phyloP scores from a whole-genome alignment of 2,329 filamentous ascomycete species.

The Monosporascus sp. region DNA sequence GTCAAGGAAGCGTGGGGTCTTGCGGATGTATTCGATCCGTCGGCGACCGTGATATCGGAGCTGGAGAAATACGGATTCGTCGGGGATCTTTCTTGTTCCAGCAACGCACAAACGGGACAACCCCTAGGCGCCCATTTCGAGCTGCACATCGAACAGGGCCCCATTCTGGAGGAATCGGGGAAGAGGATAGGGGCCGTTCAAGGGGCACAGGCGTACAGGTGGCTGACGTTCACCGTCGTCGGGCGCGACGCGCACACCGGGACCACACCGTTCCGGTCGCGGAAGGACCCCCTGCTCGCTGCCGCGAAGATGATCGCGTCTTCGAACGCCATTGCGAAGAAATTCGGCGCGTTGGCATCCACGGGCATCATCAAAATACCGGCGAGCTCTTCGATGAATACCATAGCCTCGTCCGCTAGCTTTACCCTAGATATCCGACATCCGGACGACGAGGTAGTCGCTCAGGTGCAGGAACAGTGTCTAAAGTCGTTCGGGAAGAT shows the following conservation, averaged over 20 bases:
- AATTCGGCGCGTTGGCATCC: slow-evolving; percentile 56
- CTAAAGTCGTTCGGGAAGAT: slow-evolving; percentile 56
- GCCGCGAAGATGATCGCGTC: slow-evolving; percentile 63
- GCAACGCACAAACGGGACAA: slow-evolving; percentile 25
- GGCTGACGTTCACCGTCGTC: slow-evolving; percentile 62
- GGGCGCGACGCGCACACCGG: slow-evolving; percentile 68
- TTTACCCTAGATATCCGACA: slow-evolving; percentile 65
- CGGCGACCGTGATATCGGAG: slow-evolving; percentile 61
- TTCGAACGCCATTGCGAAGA: slow-evolving; percentile 56
- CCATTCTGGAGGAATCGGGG: slow-evolving; percentile 59
- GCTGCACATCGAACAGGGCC: slow-evolving; percentile 80
- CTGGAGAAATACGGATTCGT: slow-evolving; percentile 68
- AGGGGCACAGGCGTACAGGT: slow-evolving; percentile 70
- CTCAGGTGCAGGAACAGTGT: slow-evolving; percentile 52
- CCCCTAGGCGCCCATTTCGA: slow-evolving; percentile 77
- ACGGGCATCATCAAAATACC: slow-evolving; percentile 66
- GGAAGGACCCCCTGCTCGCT: slow-evolving; percentile 63
- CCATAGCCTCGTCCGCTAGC: slow-evolving; percentile 61
- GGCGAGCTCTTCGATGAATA: slow-evolving; percentile 59
- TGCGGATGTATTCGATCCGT: slow-evolving; percentile 54
- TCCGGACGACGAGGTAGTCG: slow-evolving; percentile 47
- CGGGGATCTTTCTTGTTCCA: slow-evolving; percentile 49
- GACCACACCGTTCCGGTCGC: slow-evolving; percentile 61
- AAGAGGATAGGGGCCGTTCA: slow-evolving; percentile 65
- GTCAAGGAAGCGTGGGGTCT: slow-evolving; percentile 55